Conservation (phyloP, 1,284 basidiomycete genomes). For the Crocinoboletus sp. region DNA sequence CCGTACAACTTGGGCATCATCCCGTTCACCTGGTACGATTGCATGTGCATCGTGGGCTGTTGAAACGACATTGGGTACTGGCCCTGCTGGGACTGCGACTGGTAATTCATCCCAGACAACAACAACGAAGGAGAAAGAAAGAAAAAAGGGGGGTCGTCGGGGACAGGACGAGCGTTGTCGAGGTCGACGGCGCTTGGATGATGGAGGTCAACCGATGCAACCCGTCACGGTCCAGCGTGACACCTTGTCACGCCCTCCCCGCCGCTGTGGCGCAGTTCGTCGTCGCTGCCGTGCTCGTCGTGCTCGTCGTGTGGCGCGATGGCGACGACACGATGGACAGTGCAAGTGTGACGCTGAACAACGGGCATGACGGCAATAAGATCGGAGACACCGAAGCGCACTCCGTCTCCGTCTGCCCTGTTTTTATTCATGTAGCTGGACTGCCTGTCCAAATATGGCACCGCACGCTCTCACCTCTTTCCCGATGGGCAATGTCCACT, state of each 20-base stretch:
- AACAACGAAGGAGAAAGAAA: neutral
- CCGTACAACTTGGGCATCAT: slow-evolving; percentile 18
- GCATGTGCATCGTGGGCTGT: slow-evolving; percentile 16
- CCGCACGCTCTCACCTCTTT: slow-evolving; percentile 3
- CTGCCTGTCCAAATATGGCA: slow-evolving; percentile 8
- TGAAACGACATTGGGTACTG: slow-evolving; percentile 26
- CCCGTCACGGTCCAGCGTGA: slow-evolving; percentile 23
- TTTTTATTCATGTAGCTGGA: slow-evolving; percentile 4
- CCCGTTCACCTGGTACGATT: slow-evolving; percentile 19
- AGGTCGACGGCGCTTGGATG: slow-evolving; percentile 6
- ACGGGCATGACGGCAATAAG: slow-evolving; percentile 10
- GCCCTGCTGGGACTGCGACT: slow-evolving; percentile 20
- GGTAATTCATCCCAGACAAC: slow-evolving; percentile 23
- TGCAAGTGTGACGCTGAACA: neutral
- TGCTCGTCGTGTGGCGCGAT: neutral
- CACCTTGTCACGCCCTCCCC: slow-evolving; percentile 18
- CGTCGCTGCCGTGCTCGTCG: neutral
- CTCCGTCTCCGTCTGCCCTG: slow-evolving; percentile 4
- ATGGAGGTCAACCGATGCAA: slow-evolving; percentile 16
- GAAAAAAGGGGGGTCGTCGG: neutral
- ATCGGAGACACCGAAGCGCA: slow-evolving; percentile 10
- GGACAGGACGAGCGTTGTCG: slow-evolving; percentile 2
- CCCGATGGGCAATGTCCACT: slow-evolving; percentile 66
- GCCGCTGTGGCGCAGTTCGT: slow-evolving; percentile 12
- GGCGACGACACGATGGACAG: neutral